Evolutionary conservation across 768 basidiomycete species (phyloP).

Genomic region (Pleurotus tuoliensis): DNA sequence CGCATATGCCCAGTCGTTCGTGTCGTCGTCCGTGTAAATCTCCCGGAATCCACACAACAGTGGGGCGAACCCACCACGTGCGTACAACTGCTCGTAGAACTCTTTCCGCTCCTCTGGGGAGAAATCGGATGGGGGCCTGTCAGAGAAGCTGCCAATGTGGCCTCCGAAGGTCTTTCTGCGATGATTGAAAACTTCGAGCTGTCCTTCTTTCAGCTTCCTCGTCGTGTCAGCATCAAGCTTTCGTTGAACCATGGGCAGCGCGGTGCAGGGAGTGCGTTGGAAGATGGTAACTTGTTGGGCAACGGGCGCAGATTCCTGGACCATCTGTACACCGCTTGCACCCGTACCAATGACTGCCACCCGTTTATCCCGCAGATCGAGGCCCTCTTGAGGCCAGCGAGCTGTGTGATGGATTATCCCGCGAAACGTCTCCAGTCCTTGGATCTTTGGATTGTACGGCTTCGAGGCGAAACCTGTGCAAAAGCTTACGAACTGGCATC

Average conservation of each 20-base stretch:
- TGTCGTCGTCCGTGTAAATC: neutral
- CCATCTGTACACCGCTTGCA: slow-evolving; percentile 14
- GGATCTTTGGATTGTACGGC: slow-evolving; percentile 15
- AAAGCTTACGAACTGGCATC: slow-evolving; percentile 10
- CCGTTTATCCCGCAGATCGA: slow-evolving; percentile 18
- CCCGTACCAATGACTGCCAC: slow-evolving; percentile 22
- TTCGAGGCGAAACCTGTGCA: slow-evolving; percentile 14
- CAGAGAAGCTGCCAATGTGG: neutral
- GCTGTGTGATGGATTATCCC: slow-evolving; percentile 20
- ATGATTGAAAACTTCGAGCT: neutral
- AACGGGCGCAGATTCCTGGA: slow-evolving; percentile 9
- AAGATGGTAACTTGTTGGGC: slow-evolving; percentile 13
- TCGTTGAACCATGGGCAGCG: slow-evolving; percentile 18
- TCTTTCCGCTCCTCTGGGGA: slow-evolving; percentile 13
- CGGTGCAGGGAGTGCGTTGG: slow-evolving; percentile 20
- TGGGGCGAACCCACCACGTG: slow-evolving; percentile 10
- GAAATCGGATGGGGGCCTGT: neutral
- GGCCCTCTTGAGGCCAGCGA: slow-evolving; percentile 17
- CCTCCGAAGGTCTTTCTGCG: slow-evolving; percentile 5
- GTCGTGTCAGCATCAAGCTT: slow-evolving; percentile 6
- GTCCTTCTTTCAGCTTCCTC: neutral
- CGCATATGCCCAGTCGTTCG: slow-evolving; percentile 5
- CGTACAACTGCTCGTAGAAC: slow-evolving; percentile 12
- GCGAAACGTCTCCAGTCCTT: slow-evolving; percentile 19
- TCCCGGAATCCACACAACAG: slow-evolving; percentile 9